phyloP scores from a whole-genome alignment of 345 rosid genomes.

The Gossypioides kirkii region DNA sequence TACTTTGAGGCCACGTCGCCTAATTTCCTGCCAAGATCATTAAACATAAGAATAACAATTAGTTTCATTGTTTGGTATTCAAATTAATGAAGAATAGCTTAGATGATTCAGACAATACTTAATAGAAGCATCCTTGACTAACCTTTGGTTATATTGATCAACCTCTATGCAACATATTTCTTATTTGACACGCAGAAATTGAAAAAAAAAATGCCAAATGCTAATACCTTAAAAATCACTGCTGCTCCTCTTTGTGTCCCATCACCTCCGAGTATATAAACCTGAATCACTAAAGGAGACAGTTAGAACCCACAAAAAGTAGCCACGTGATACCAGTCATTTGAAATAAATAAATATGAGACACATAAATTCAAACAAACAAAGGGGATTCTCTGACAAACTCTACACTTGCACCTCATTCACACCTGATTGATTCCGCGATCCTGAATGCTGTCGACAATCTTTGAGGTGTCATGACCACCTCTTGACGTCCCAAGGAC shows the following conservation, averaged over 20 bases:
- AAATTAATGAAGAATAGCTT: neutral
- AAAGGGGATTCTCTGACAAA: neutral
- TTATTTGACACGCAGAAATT: neutral
- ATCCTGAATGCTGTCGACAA: slow-evolving; percentile 79
- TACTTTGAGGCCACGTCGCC: slow-evolving; percentile 74
- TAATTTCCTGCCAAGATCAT: slow-evolving; percentile 56
- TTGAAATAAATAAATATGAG: neutral
- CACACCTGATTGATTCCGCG: slow-evolving; percentile 73
- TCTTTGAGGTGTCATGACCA: slow-evolving; percentile 75
- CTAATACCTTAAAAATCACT: slow-evolving; percentile 56
- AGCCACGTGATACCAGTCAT: neutral
- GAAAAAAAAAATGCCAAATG: neutral
- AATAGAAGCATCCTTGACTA: neutral
- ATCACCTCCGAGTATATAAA: slow-evolving; percentile 82
- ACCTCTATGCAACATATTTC: neutral
- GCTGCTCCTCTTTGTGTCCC: slow-evolving; percentile 81
- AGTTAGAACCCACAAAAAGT: slow-evolving; percentile 6
- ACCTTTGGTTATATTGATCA: neutral
- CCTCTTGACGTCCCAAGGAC: slow-evolving; percentile 87
- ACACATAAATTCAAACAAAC: neutral
- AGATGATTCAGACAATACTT: neutral
- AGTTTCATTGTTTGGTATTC: slow-evolving; percentile 7
- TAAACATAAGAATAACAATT: neutral
- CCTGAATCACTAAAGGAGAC: slow-evolving; percentile 35
- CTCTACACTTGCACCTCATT: neutral